phyloP scores from a whole-genome alignment of 1,284 basidiomycete species.

The Trichosporon sp. region DNA sequence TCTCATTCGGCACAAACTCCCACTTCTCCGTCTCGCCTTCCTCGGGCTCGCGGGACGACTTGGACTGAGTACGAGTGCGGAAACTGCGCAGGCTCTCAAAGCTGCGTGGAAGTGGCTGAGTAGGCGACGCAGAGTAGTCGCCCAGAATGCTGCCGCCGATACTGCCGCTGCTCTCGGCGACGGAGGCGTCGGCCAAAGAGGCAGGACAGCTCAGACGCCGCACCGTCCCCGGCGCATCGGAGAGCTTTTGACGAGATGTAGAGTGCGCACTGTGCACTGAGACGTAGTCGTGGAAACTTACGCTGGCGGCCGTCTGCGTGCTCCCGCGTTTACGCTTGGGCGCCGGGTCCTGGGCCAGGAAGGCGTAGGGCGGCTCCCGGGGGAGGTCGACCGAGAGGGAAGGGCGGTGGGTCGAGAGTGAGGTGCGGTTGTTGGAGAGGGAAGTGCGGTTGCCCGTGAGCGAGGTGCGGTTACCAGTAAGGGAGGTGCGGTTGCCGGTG shows the following conservation, averaged over 20 bases:
- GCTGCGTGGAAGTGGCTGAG: slow-evolving; percentile 27
- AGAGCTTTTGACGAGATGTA: background rate
- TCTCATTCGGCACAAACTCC: background rate
- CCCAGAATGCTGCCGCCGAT: background rate
- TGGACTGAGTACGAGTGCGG: background rate
- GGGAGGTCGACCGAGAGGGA: slow-evolving; percentile 7
- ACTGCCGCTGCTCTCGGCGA: background rate
- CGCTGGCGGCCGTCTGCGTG: slow-evolving; percentile 9
- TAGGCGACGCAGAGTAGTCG: slow-evolving; percentile 28
- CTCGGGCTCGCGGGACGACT: background rate
- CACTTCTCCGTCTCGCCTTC: background rate
- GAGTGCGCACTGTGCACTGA: background rate
- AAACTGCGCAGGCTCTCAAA: slow-evolving; percentile 18
- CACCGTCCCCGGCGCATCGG: background rate
- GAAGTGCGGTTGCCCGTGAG: too few species aligned
- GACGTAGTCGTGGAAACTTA: slow-evolving; percentile 1
- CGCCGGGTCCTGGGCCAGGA: background rate
- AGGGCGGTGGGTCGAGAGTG: slow-evolving; percentile 4
- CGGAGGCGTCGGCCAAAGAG: background rate
- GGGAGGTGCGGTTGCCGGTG: slow-evolving; percentile 7
- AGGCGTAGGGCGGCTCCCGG: background rate
- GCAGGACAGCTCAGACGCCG: background rate
- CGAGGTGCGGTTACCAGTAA: slow-evolving; percentile 3
- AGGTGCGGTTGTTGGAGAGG: slow-evolving; percentile 1
- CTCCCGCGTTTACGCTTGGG: slow-evolving; percentile 15